Evolutionary conservation across 1,284 basidiomycete genomes (phyloP), one percentile per base, ranked within the genome.

Genomic region (Cyathus olla): DNA sequence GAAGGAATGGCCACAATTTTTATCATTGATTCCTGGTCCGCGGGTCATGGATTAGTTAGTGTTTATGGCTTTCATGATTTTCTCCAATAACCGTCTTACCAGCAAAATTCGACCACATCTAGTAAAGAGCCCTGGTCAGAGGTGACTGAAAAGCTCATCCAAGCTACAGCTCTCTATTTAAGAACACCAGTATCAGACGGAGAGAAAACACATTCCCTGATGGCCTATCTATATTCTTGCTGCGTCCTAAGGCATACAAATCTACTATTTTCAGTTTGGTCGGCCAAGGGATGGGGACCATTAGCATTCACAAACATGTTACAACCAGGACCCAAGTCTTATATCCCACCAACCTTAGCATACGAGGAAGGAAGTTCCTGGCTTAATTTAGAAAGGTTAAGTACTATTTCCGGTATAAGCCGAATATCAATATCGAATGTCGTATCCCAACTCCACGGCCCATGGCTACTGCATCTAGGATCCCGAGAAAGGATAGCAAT

Each of bases 221-320:
- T 93, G 40, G 80, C 90, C 6, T 87, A 90, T 71, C 80, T 94
- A 22, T 93, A 92, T 73, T 85, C 83, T 55, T 86, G 82, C 47
- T 87, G 87, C 56, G 83, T 92, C 56, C 80, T 94, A 11, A 86
- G 93, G 40, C 92, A 94, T 68, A 78, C 90, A 4, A 85, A 86
- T 5, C 81, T 95, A 39, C 79, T 94, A 22, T 91, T 94, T 67
- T 82, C 91, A 28, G 83, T 95, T 19, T 97, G 95, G 93, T 90
- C 91, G 31, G 87, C 92, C 2, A 95, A 95, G 71, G 95, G 95
- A 26, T 96, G 94, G 93, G 93, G 93, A 9, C 88, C 89, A 1
- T 83, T 93, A 29, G 91, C 95, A 3, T 91, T 95, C 64, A 89
- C 89, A 17, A 87, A 87, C 8, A 88, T 96, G 87, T 74, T 95